These are phyloP conservation scores for Pseudogymnoascus sp. DNA, from an alignment of 2,329 filamentous ascomycete species.

Conservation along the genomic window DNA sequence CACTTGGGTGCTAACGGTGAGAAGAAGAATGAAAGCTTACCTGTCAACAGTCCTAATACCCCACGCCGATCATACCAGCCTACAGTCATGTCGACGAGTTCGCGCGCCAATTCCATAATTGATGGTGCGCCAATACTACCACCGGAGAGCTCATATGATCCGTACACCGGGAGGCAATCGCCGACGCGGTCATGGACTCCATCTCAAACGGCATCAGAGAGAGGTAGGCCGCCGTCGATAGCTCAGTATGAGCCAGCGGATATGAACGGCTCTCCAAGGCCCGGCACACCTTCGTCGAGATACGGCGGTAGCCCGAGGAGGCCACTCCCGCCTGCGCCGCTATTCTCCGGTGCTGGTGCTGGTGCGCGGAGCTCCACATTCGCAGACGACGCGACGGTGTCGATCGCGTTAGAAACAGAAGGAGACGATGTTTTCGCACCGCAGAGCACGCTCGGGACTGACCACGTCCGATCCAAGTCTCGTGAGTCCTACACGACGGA, in stretches of 20 bases:
- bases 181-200: constrained; percentile 52
- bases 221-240: constrained; percentile 52
- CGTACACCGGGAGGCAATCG: constrained; percentile 44
- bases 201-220: constrained; percentile 47
- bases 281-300: constrained; percentile 79
- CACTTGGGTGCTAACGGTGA: constrained; percentile 22
- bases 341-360: constrained; percentile 56
- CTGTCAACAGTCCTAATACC: constrained; percentile 20
- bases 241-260: constrained; percentile 78
- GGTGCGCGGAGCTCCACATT: constrained; percentile 44
- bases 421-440: constrained; percentile 64
- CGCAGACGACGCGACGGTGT: constrained; percentile 60
- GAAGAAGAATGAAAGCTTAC: constrained; percentile 17
- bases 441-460: constrained; percentile 26
- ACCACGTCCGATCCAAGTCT: constrained; percentile 14
- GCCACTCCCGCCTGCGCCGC: constrained; percentile 78
- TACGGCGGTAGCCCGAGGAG: constrained; percentile 83
- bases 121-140: constrained; percentile 55
- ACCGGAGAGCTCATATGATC: constrained; percentile 54
- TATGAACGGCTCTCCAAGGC: constrained; percentile 79
- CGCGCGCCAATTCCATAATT: constrained; percentile 40
- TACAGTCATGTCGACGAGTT: constrained; percentile 35
- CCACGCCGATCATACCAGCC: constrained; percentile 40
- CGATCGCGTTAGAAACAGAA: constrained; percentile 57
- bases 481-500: constrained; percentile 32